These are phyloP conservation scores for Alternaria brassicicola DNA, from an alignment of 2,329 filamentous ascomycete genomes.

Conservation along the genomic window DNA sequence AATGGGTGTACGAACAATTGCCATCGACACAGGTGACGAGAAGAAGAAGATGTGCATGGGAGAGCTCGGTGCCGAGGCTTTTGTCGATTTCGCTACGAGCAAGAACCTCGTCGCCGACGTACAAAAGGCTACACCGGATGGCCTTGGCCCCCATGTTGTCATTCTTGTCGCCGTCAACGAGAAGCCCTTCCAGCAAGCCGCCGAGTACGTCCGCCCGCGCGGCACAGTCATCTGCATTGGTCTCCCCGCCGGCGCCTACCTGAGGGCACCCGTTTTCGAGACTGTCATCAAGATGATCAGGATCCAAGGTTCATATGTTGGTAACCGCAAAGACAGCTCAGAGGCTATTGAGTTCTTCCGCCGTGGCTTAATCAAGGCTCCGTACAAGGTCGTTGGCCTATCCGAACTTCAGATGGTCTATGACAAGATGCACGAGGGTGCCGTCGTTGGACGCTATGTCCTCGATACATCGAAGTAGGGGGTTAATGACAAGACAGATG, in stretches of 20 bases:
- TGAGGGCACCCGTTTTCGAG: slow-evolving; percentile 86
- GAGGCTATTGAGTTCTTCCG: slow-evolving; percentile 92
- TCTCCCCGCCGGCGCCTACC: slow-evolving; percentile 75
- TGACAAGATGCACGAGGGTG: slow-evolving; percentile 68
- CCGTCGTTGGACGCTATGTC: slow-evolving; percentile 80
- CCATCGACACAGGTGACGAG: slow-evolving; percentile 82
- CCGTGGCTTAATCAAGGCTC: slow-evolving; percentile 82
- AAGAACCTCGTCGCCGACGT: slow-evolving; percentile 84
- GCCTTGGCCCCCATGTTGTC: slow-evolving; percentile 84
- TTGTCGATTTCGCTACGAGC: slow-evolving; percentile 79
- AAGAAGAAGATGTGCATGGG: slow-evolving; percentile 73
- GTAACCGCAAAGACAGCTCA: slow-evolving; percentile 83
- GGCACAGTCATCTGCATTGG: slow-evolving; percentile 89
- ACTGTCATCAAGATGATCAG: slow-evolving; percentile 88
- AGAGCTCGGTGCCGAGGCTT: slow-evolving; percentile 72
- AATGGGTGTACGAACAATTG: slow-evolving; percentile 82
- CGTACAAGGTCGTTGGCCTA: slow-evolving; percentile 83
- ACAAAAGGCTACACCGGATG: slow-evolving; percentile 78
- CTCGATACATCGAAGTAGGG: slow-evolving; percentile 65
- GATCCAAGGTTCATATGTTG: slow-evolving; percentile 88
- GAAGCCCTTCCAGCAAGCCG: slow-evolving; percentile 94
- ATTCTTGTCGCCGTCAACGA: slow-evolving; percentile 85
- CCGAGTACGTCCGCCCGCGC: slow-evolving; percentile 81
- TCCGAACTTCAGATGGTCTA: slow-evolving; percentile 82
- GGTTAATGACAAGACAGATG: neutral